Conservation (phyloP, 2,329 filamentous ascomycete genomes). For the Penicillium corylophilum region DNA sequence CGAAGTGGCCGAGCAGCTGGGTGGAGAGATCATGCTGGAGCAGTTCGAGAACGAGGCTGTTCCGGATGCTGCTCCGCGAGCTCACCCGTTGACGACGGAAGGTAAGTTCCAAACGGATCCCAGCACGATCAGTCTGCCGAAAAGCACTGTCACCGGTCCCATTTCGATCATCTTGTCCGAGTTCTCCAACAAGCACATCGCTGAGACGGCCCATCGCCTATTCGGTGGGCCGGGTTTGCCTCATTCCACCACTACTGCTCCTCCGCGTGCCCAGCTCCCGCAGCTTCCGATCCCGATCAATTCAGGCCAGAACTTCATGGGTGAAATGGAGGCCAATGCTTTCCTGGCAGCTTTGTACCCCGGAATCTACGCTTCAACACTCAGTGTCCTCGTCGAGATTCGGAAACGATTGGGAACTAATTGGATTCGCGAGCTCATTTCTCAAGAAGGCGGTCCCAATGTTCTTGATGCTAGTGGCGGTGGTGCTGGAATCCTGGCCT, state of each 20-base stretch:
- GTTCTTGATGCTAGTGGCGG: conserved; percentile 63
- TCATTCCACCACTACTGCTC: conserved; percentile 70
- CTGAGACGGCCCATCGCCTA: conserved; percentile 65
- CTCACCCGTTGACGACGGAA: conserved; percentile 71
- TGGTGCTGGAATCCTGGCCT: conserved; percentile 62
- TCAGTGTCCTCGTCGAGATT: conserved; percentile 59
- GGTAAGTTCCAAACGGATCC: conserved; percentile 75
- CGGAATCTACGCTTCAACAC: conserved; percentile 58
- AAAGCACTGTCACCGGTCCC: conserved; percentile 66
- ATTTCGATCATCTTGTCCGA: conserved; percentile 67
- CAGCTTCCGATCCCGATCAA: conserved; percentile 60
- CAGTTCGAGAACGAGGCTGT: conserved; percentile 43
- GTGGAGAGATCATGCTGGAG: conserved; percentile 45
- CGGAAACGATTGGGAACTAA: conserved; percentile 58
- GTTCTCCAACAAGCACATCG: conserved; percentile 71
- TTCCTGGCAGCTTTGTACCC: conserved; percentile 62
- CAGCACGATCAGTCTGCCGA: conserved; percentile 72
- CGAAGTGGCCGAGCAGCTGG: conserved; percentile 41
- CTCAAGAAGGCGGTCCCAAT: conserved; percentile 56
- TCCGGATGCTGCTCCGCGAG: conserved; percentile 50
- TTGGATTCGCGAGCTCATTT: conserved; percentile 58
- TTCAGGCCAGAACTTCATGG: conserved; percentile 57
- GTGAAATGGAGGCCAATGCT: conserved; percentile 60
- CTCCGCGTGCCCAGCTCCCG: conserved; percentile 47
- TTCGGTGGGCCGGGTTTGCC: conserved; percentile 79